A percentile compares a stretch with the other conserved stretches of the same genome.
Conservation (phyloP, 306 rosid species). For the Arachis hypogaea region DNA sequence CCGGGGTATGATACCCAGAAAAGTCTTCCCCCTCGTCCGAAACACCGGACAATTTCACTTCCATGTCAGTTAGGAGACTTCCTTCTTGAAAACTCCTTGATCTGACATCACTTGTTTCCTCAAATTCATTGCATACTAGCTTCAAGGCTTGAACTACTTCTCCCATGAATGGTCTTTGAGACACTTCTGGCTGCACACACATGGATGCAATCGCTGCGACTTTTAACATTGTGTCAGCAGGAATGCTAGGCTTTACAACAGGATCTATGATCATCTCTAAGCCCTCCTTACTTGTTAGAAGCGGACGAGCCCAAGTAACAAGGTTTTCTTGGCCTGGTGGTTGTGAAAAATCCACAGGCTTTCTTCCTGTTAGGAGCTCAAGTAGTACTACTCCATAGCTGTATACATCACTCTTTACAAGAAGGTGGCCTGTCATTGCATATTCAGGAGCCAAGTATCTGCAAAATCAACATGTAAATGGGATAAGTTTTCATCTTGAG, state of each 20-base stretch:
- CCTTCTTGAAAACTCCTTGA: slow-evolving; percentile 56
- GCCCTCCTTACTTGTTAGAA: slow-evolving; percentile 77
- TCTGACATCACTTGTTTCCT: slow-evolving; percentile 54
- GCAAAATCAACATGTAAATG: slow-evolving; percentile 44
- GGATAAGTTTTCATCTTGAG: slow-evolving; percentile 22
- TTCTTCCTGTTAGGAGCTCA: slow-evolving; percentile 92
- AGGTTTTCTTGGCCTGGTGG: slow-evolving; percentile 97
- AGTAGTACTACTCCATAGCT: slow-evolving; percentile 98
- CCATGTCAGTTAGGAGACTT: slow-evolving; percentile 41
- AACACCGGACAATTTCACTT: slow-evolving; percentile 33
- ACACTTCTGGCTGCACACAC: slow-evolving; percentile 96
- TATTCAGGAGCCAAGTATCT: slow-evolving; percentile 98
- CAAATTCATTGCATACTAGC: slow-evolving; percentile 88
- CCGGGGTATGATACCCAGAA: slow-evolving; percentile 28
- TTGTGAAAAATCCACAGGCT: slow-evolving; percentile 89
- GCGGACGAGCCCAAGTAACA: slow-evolving; percentile 89
- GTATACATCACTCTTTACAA: slow-evolving; percentile 96
- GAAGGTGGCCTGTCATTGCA: slow-evolving; percentile 98
- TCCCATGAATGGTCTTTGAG: slow-evolving; percentile 97
- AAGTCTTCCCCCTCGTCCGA: slow-evolving; percentile 38
- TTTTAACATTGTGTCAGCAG: slow-evolving; percentile 65
- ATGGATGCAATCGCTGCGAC: slow-evolving; percentile 97
- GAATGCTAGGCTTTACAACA: slow-evolving; percentile 50
- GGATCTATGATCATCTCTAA: slow-evolving; percentile 76
- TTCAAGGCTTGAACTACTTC: slow-evolving; percentile 97